A percentile compares a stretch with the other conserved stretches of the same genome.
Conservation (phyloP, 306 rosid species). For the Pyrus betulifolia region DNA sequence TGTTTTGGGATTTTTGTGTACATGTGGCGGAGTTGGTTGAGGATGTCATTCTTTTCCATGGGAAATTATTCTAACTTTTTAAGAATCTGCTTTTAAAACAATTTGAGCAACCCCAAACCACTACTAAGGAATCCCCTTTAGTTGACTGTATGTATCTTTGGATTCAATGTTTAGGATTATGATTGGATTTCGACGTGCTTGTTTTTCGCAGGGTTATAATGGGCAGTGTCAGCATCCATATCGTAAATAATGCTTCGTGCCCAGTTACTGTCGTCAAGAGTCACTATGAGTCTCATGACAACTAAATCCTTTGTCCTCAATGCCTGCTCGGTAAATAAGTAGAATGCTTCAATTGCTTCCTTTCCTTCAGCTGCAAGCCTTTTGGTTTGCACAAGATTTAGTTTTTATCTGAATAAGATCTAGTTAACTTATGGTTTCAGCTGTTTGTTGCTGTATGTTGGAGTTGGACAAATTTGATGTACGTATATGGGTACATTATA, state of each 20-base stretch:
- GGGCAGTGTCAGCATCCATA: conserved; percentile 87
- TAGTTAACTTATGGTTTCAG: not conserved
- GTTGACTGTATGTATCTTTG: not conserved
- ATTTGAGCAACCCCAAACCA: too few relatives aligned
- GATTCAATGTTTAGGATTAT: not conserved
- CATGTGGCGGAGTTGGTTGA: not conserved
- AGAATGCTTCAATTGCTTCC: conserved; percentile 1
- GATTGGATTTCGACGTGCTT: conserved; percentile 18
- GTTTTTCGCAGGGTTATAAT: conserved; percentile 46
- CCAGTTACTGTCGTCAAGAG: conserved; percentile 78
- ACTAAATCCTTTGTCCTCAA: not conserved
- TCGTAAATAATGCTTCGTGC: conserved; percentile 61
- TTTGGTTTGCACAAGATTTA: not conserved
- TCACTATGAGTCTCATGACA: not conserved
- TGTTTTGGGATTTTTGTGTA: not conserved
- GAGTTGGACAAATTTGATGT: not conserved
- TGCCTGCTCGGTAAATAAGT: conserved; percentile 8
- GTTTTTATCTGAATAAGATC: not conserved
- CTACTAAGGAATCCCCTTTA: not conserved
- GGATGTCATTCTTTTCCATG: not conserved
- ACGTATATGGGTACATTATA: not conserved
- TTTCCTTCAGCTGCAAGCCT: not conserved
- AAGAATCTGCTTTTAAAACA: too few relatives aligned
- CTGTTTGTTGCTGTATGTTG: not conserved
- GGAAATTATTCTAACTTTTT: too few relatives aligned